Percentiles rank a stretch among this genome's conserved stretches.
Evolutionary conservation across 148 eudicot genomes (phyloP).

Genomic region (Fallopia convolvulus): DNA sequence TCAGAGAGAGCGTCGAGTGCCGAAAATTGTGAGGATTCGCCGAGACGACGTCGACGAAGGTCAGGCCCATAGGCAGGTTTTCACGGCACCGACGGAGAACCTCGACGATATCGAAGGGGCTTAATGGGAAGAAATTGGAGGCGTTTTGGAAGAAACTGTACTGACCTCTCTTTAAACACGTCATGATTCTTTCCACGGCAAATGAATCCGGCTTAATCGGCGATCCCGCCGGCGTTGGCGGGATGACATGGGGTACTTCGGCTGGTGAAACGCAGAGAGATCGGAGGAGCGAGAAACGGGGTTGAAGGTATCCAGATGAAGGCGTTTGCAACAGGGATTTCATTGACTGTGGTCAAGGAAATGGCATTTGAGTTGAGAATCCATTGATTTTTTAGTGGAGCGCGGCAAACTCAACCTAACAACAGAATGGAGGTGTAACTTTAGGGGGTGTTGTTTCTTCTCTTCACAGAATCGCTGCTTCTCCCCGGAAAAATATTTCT

Average conservation of each 20-base stretch:
- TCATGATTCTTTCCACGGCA: constrained; percentile 7
- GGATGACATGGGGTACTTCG: neutral
- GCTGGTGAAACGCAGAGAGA: neutral
- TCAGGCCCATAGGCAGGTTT: constrained; percentile 37
- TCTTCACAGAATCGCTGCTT: no score
- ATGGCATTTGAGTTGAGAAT: neutral
- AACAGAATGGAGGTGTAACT: neutral
- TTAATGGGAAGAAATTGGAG: neutral
- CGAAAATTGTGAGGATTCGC: constrained; percentile 42
- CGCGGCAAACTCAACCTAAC: constrained; percentile 1
- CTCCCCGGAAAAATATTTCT: no score
- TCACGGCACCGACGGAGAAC: constrained; percentile 28
- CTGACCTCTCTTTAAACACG: constrained; percentile 8
- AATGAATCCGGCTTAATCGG: constrained; percentile 7
- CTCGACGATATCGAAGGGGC: constrained; percentile 8
- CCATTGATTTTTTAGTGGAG: neutral
- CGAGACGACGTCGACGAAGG: constrained; percentile 42
- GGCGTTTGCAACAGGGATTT: constrained; percentile 1
- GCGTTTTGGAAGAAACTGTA: constrained; percentile 7
- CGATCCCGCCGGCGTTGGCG: constrained; percentile 1
- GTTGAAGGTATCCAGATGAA: neutral
- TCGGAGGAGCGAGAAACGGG: constrained; percentile 2
- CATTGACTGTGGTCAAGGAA: neutral
- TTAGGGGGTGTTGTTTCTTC: no score
- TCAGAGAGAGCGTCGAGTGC: constrained; percentile 45